Percentiles rank a stretch among this genome's conserved stretches.
Conservation (phyloP, 352 stramenopile species). For the Phytophthora podocarpi region DNA sequence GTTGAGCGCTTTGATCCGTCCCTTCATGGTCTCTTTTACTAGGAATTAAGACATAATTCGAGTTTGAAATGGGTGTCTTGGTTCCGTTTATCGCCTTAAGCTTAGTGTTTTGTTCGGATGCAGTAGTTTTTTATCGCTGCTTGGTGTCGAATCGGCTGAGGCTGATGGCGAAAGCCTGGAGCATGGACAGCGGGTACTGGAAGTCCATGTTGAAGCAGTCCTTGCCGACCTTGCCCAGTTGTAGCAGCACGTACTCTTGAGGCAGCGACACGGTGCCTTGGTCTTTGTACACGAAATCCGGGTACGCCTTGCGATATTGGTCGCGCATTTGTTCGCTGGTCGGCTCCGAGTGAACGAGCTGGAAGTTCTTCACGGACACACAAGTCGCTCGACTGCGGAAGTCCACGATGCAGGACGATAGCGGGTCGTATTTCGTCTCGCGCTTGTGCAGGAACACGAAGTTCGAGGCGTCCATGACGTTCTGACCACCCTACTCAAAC, state of each 20-base stretch:
- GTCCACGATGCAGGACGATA: slow-evolving; percentile 93
- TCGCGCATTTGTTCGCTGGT: slow-evolving; percentile 71
- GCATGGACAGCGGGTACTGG: slow-evolving; percentile 91
- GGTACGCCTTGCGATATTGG: slow-evolving; percentile 70
- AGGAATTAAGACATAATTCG: no score
- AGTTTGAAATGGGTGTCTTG: no score
- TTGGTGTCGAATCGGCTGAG: slow-evolving; percentile 93
- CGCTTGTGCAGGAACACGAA: slow-evolving; percentile 87
- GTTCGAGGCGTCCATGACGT: slow-evolving; percentile 78
- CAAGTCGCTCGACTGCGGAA: slow-evolving; percentile 91
- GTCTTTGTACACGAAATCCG: slow-evolving; percentile 82
- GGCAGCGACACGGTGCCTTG: slow-evolving; percentile 82
- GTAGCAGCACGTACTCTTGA: slow-evolving; percentile 84
- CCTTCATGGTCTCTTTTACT: no score
- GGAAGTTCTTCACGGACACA: slow-evolving; percentile 93
- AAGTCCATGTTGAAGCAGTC: slow-evolving; percentile 97
- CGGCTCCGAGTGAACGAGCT: slow-evolving; percentile 88
- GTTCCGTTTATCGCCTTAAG: no score
- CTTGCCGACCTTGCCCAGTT: slow-evolving; percentile 89
- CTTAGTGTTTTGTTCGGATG: no score
- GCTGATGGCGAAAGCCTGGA: slow-evolving; percentile 93
- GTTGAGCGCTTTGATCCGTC: no score
- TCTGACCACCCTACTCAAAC: slow-evolving; percentile 71
- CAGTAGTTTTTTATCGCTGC: slow-evolving; percentile 51
- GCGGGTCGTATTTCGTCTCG: slow-evolving; percentile 90